Evolutionary conservation across 2,329 filamentous ascomycete genomes (phyloP), one percentile per base, ranked within the genome.

Genomic region (Verticillium nubilum): DNA sequence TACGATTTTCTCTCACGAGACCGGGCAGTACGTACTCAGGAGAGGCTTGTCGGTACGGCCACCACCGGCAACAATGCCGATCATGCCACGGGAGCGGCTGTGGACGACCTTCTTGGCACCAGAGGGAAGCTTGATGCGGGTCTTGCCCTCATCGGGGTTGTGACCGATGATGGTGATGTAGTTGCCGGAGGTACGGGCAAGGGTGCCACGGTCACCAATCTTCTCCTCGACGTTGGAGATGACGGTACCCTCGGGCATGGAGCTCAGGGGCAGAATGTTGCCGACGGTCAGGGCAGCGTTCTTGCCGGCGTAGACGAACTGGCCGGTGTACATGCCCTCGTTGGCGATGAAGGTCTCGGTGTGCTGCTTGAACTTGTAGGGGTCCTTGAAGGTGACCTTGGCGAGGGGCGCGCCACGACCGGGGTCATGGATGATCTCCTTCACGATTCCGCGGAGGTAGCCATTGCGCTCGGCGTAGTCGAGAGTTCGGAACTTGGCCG

Each of bases 281-380:
- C 95, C 95, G 80, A 99, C 89, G 75, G 91, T 98, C 76, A 99
- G 87, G 69, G 89, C 85, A 74, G 95, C 95, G 84, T 97, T 95
- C 92, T 99, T 99, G 78, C 95, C 95, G 77, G 94, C 95, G 83
- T 99, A 99, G 89, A 99, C 92, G 87, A 99, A 99, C 83, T 99
- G 95, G 78, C 95, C 95, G 70, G 95, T 97, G 91, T 98, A 99
- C 93, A 98, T 97, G 85, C 95, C 95, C 86, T 98, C 95, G 84
- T 98, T 99, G 82, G 95, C 95, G 77, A 99, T 99, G 89, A 99
- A 97, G 72, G 95, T 99, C 89, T 99, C 93, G 80, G 90, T 94
- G 79, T 92, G 84, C 78, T 93, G 89, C 89, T 96, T 97, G 90
- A 91, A 98, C 81, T 88, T 87, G 90, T 99, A 99, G 73, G 95